Evolutionary conservation across 2,329 filamentous ascomycete species (phyloP), one percentile per base, ranked within the genome.

Genomic region (Cladosporium sp.): DNA sequence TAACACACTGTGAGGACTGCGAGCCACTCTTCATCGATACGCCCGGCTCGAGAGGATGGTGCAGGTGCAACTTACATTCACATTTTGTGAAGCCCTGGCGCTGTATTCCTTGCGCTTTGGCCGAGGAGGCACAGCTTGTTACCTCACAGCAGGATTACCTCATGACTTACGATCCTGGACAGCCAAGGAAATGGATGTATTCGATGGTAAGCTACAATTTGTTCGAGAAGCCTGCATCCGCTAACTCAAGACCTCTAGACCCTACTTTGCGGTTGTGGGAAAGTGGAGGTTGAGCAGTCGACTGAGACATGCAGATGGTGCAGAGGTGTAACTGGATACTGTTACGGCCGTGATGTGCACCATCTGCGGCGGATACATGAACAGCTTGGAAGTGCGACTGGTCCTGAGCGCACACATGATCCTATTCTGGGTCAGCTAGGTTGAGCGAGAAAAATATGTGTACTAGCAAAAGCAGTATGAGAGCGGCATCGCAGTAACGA

Each of bases 341-440:
- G 18, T 10, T 44, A 10, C 7, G 7, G 7, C 7, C 18, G 38
- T n/a, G 18, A n/a, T 3, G 18, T 7, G 15, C 18, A 44, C 21
- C 38, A 15, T 4, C 26, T 60, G 38, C n/a, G 18, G 41, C 60
- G 60, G 0, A 10, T 63, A 21, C 60, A 15, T 41, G 32, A 15
- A 12, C 60, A 63, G 34, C 60, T 63, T 18, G 60, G 60, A 11
- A 55, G 30, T 41, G 30, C 2, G 11, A n/a, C 24, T 1, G 60
- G 55, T 4, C 28, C 5, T 34, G 41, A 47, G 10, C 60, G 60
- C 21, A 21, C 8, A 7, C 24, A 55, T 8, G 60, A 63, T 32
- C 49, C 60, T n/a, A 34, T 63, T 21, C 18, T 63, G 32, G 55
- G 60, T 18, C 60, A 63, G 49, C 49, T 63, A 6, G 49, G 60